phyloP scores from a whole-genome alignment of 768 basidiomycete genomes.

The Tricholoma sp. region DNA sequence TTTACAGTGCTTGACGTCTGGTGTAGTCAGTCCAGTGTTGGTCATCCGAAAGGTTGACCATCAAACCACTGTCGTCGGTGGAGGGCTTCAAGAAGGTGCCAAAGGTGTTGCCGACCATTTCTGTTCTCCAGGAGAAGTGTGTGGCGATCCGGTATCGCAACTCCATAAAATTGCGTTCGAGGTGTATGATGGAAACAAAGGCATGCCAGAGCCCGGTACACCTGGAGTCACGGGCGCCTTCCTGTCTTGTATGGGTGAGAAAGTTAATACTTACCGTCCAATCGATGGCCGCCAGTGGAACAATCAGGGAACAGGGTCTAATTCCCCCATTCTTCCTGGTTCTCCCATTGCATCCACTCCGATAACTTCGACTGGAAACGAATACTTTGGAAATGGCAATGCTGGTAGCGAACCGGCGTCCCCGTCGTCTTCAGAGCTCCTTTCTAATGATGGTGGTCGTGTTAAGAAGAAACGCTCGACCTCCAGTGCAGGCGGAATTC shows the following conservation, averaged over 20 bases:
- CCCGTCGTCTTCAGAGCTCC: conserved; percentile 61
- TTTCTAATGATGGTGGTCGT: conserved; percentile 78
- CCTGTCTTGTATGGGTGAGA: conserved; percentile 89
- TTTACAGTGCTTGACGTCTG: conserved; percentile 89
- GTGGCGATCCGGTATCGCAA: conserved; percentile 92
- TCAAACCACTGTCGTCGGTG: conserved; percentile 85
- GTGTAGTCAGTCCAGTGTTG: conserved; percentile 87
- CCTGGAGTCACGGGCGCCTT: conserved; percentile 79
- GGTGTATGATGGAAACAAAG: conserved; percentile 70
- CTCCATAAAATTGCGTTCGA: conserved; percentile 95
- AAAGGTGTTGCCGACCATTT: conserved; percentile 82
- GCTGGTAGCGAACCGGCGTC: conserved; percentile 65
- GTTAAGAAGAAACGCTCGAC: conserved; percentile 82
- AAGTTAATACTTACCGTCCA: conserved; percentile 86
- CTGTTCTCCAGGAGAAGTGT: conserved; percentile 79
- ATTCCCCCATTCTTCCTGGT: conserved; percentile 57
- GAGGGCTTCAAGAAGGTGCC: conserved; percentile 82
- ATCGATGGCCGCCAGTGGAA: conserved; percentile 83
- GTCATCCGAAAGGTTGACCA: conserved; percentile 94
- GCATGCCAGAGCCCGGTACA: conserved; percentile 68
- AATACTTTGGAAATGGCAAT: conserved; percentile 59
- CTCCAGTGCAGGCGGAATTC: conserved; percentile 60
- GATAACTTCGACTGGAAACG: conserved; percentile 46
- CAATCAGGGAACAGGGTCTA: conserved; percentile 35
- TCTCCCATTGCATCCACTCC: conserved; percentile 69